Evolutionary conservation across 345 rosid genomes (phyloP), one percentile per base, ranked within the genome.

Genomic region (Gossypium herbaceum): DNA sequence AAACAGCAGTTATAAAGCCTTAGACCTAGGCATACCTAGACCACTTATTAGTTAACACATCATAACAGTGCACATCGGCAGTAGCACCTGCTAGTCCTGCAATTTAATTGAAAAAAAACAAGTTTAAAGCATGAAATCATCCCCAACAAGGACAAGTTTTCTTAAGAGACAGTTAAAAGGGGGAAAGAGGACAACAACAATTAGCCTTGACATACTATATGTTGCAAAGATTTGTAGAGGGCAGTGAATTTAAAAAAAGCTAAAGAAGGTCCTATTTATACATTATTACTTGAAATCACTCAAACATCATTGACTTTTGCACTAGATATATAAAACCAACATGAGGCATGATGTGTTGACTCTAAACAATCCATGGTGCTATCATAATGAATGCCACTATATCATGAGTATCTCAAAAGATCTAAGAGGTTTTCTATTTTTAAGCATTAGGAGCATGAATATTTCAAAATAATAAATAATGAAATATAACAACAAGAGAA

Each of bases 21-120:
- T 54, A 9, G 57, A 69, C 48, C 52, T 55, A 67, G 41, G 71
- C 90, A 81, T 84, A 93, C 99, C 98, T 90, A 54, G 96, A 89
- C 99, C 99, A 95, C 83, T 90, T 91, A 85, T 93, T 95, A 52
- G 97, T 82, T 82, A 93, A 81, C 4, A 93, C 97, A 79, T 95
- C 98, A 82, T 91, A 95, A 82, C 92, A 93, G 79, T 95, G 98
- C n/a, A 94, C 97, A 84, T 94, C 98, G 69, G 98, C 98, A 3
- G 98, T 94, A 29, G 98, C 98, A 81, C 98, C 98, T 34, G 98
- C 97, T 74, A 94, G 81, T 75, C 98, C 98, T 94, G 94, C 82
- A 77, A 77, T 78, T 57, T 43, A 81, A 81, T 79, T 72, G 77
- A 57, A 75, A 81, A 43, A 25, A 71, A 29, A 76, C 4, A 54